Percentiles rank a stretch among this genome's conserved stretches.
Evolutionary conservation across 805 yeast species (phyloP).

Genomic region (Ogataea trehaloabstinens): DNA sequence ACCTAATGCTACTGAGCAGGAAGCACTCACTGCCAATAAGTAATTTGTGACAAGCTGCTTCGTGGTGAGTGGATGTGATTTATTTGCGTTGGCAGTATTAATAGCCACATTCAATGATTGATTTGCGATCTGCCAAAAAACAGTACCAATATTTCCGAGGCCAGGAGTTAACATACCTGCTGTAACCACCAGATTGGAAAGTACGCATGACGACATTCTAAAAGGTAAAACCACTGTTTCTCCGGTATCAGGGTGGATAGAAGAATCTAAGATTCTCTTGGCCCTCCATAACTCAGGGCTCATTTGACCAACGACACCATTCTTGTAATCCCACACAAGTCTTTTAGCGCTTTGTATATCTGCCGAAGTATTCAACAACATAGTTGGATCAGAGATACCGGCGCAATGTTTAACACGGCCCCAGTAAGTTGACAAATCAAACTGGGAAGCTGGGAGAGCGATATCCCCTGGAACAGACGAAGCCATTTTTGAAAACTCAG

Average conservation of each 20-base stretch:
- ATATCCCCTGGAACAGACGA: slow-evolving; percentile 83
- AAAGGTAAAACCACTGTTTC: slow-evolving; percentile 90
- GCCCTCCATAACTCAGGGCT: slow-evolving; percentile 87
- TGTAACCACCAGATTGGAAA: slow-evolving; percentile 91
- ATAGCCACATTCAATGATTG: slow-evolving; percentile 97
- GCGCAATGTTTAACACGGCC: slow-evolving; percentile 96
- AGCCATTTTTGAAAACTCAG: slow-evolving; percentile 77
- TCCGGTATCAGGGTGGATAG: slow-evolving; percentile 96
- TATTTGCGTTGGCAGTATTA: slow-evolving; percentile 93
- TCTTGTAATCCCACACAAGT: slow-evolving; percentile 67
- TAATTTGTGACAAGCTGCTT: slow-evolving; percentile 77
- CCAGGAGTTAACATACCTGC: slow-evolving; percentile 98
- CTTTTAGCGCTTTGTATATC: slow-evolving; percentile 66
- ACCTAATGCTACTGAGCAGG: slow-evolving; percentile 94
- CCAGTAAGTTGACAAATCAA: slow-evolving; percentile 79
- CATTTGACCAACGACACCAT: slow-evolving; percentile 62
- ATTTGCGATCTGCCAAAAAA: slow-evolving; percentile 97
- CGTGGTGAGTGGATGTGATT: slow-evolving; percentile 85
- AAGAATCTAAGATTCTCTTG: slow-evolving; percentile 82
- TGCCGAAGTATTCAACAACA: slow-evolving; percentile 67
- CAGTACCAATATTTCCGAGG: slow-evolving; percentile 81
- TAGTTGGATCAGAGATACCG: slow-evolving; percentile 87
- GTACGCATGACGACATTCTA: slow-evolving; percentile 94
- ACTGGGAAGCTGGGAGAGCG: slow-evolving; percentile 74
- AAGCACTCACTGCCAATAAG: slow-evolving; percentile 85